Evolutionary conservation across 225 moss, liverwort and hornwort species (phyloP), one percentile per base, ranked within the genome.

Genomic region (Asterella californica): DNA sequence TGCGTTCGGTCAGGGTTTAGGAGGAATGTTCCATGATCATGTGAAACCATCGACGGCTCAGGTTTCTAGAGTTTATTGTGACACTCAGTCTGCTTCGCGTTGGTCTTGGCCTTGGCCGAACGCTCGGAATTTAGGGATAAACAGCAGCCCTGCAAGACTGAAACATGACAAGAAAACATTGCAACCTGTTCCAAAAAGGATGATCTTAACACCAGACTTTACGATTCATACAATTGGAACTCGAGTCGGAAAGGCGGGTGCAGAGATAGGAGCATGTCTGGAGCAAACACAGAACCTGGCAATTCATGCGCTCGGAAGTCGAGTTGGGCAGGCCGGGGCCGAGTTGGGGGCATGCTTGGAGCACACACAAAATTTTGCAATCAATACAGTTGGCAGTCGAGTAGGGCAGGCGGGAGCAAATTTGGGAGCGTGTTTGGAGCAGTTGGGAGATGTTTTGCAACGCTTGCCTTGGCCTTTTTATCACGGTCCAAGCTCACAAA

Each of bases 281-380:
- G 78, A 78, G 65, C 78, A 78, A 29, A 78, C 78, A 48, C 78
- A 78, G 30, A 78, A 66, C 49, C 66, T 78, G 32, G 80, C 91
- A n/a, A 89, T 91, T 67, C 89, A 90, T 70, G 89, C 88, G 62
- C 83, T 92, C 55, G 87, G 88, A 57, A 83, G 79, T 36, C 91
- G 89, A 57, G 87, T 92, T 77, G 92, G 87, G 63, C 92, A 87
- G 82, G 92, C 91, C 49, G 92, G 92, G 59, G 91, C 90, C 53
- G 85, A 79, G 30, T 81, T 92, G 33, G 92, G 92, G 76, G 70
- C 85, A 48, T 78, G 78, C 46, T 42, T 78, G 63, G 78, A 78
- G 32, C 78, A 78, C 48, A 78, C 78, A n/a, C 78, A 78, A 50
- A 47, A 65, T 65, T 75, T 89, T n/a, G 80, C 91, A n/a, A 88